These are phyloP conservation scores for Saccharomycopsis sp. DNA, from an alignment of 805 yeast species.

Conservation along the genomic window DNA sequence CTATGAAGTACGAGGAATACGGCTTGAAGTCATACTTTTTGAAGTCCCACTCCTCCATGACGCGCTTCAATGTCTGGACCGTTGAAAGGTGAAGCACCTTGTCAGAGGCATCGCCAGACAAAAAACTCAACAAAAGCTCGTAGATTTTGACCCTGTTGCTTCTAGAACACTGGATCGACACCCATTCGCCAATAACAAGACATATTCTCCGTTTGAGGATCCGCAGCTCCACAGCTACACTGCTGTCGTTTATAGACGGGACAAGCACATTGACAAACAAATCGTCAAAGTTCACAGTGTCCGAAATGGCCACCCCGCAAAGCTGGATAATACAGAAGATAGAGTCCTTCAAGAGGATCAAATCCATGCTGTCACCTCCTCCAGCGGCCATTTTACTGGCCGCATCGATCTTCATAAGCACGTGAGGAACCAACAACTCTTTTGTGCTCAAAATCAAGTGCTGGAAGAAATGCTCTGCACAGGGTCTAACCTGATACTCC, in stretches of 20 bases:
- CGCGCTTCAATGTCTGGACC: slow-evolving; percentile 56
- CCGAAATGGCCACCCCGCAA: slow-evolving; percentile 58
- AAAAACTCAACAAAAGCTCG: slow-evolving; percentile 40
- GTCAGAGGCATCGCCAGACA: slow-evolving; percentile 49
- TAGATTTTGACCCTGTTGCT: slow-evolving; percentile 55
- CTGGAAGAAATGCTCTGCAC: slow-evolving; percentile 80
- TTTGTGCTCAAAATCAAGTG: slow-evolving; percentile 63
- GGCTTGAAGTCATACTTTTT: slow-evolving; percentile 61
- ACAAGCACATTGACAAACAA: slow-evolving; percentile 52
- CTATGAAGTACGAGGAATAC: slow-evolving; percentile 47
- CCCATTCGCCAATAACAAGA: slow-evolving; percentile 75
- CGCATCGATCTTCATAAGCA: slow-evolving; percentile 50
- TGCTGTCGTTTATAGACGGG: slow-evolving; percentile 45
- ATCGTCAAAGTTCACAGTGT: slow-evolving; percentile 61
- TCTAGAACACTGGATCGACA: slow-evolving; percentile 54
- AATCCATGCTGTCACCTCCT: slow-evolving; percentile 19
- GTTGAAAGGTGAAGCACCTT: slow-evolving; percentile 76
- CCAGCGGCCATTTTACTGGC: slow-evolving; percentile 28
- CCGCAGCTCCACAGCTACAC: slow-evolving; percentile 43
- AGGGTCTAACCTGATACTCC: slow-evolving; percentile 79
- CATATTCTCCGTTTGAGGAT: slow-evolving; percentile 74
- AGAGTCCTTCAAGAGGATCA: slow-evolving; percentile 66
- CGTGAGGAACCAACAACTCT: slow-evolving; percentile 44
- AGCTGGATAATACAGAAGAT: slow-evolving; percentile 78
- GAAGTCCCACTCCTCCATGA: slow-evolving; percentile 86